Percentiles rank a stretch among this genome's conserved stretches.
These are phyloP conservation scores for Sphagnum contortum DNA, from an alignment of 225 moss, liverwort and hornwort genomes.

Conservation along the genomic window DNA sequence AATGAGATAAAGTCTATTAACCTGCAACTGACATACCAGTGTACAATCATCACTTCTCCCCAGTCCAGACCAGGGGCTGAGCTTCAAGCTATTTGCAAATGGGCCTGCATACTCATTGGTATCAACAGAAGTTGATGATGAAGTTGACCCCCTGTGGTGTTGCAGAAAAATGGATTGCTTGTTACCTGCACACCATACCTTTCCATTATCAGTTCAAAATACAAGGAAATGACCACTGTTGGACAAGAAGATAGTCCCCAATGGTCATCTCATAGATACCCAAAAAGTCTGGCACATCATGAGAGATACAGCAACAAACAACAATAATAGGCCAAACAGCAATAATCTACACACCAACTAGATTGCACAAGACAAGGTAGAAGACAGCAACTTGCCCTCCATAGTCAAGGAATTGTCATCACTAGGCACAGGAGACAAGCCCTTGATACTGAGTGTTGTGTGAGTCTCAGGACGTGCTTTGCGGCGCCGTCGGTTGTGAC, in stretches of 20 bases:
- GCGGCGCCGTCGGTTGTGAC: slow-evolving; percentile 84
- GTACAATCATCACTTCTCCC: slow-evolving; percentile 24
- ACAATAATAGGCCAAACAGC: neutral
- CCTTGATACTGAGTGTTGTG: slow-evolving; percentile 38
- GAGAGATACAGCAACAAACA: neutral
- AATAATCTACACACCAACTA: neutral
- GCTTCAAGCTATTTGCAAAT: slow-evolving; percentile 17
- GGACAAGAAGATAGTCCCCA: neutral
- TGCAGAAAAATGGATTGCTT: slow-evolving; percentile 33
- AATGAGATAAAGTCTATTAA: slow-evolving; percentile 1
- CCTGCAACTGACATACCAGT: slow-evolving; percentile 70
- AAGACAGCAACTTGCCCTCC: slow-evolving; percentile 37
- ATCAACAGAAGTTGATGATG: slow-evolving; percentile 9
- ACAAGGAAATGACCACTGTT: neutral
- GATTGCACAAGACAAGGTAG: neutral
- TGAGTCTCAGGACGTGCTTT: slow-evolving; percentile 83
- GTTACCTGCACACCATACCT: slow-evolving; percentile 14
- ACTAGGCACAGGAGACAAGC: slow-evolving; percentile 34
- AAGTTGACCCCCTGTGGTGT: slow-evolving; percentile 16
- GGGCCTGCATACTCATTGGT: slow-evolving; percentile 11
- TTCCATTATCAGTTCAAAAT: neutral
- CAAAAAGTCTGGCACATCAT: slow-evolving; percentile 2
- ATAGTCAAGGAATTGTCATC: slow-evolving; percentile 33
- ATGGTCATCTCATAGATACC: slow-evolving; percentile 4
- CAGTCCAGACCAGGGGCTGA: slow-evolving; percentile 27